These are phyloP conservation scores for Exophiala dermatitidis DNA, from an alignment of 2,329 filamentous ascomycete species.

Conservation along the genomic window DNA sequence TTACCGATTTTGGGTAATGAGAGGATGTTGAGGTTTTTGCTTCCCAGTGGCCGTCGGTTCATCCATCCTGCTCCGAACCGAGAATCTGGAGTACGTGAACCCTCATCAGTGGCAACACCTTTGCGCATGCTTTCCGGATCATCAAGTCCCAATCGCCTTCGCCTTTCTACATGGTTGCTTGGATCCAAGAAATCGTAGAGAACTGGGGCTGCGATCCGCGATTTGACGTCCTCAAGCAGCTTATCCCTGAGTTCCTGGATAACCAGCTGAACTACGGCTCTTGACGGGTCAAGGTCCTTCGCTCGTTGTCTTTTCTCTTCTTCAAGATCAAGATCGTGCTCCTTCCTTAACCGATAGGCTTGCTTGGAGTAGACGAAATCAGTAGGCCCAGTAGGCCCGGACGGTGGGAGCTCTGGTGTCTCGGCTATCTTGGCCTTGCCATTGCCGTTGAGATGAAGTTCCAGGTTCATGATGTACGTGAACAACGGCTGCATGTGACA, in stretches of 20 bases:
- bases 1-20: conserved; percentile 71
- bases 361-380: conserved; percentile 23
- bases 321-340: conserved; percentile 75
- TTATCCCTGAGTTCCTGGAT: conserved; percentile 77
- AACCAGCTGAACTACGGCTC: conserved; percentile 71
- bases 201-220: conserved; percentile 72
- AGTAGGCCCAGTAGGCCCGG: conserved; percentile 17
- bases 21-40: conserved; percentile 49
- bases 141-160: conserved; percentile 69
- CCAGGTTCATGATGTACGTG: conserved; percentile 89
- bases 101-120: conserved; percentile 55
- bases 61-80: conserved; percentile 35
- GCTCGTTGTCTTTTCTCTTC: conserved; percentile 85
- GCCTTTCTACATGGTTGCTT: conserved; percentile 67
- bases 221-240: conserved; percentile 79
- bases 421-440: conserved; percentile 48
- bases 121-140: conserved; percentile 58
- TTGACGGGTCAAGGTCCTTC: conserved; percentile 81
- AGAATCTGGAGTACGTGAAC: conserved; percentile 55
- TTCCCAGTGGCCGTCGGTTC: conserved; percentile 34
- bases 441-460: conserved; percentile 64
- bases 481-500: conserved; percentile 81
- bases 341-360: conserved; percentile 50
- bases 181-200: conserved; percentile 79
- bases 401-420: conserved; percentile 30